A percentile compares a stretch with the other conserved stretches of the same genome.
Conservation (phyloP, 495 filamentous ascomycete species). For the Ramalina intermedia region DNA sequence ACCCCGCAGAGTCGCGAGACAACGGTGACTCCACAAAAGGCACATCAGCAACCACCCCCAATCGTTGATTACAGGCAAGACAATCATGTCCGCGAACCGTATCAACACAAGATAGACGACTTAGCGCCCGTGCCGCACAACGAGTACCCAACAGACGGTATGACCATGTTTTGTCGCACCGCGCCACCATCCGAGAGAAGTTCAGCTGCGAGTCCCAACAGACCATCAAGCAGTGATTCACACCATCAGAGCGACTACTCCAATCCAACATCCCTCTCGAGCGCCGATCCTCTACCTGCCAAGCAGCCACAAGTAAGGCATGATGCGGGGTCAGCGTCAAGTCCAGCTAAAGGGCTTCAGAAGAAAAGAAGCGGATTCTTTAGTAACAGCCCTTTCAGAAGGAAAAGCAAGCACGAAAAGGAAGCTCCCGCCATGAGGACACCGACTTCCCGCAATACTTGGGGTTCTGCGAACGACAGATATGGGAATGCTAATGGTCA, state of each 20-base stretch:
- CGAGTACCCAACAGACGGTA: slow-evolving; percentile 87
- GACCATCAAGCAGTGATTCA: slow-evolving; percentile 78
- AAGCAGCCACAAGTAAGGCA: slow-evolving; percentile 58
- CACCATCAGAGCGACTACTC: slow-evolving; percentile 66
- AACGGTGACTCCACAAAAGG: slow-evolving; percentile 40
- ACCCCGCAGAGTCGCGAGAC: slow-evolving; percentile 38
- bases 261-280: slow-evolving; percentile 81
- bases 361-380: slow-evolving; percentile 93
- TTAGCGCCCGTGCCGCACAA: slow-evolving; percentile 71
- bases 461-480: slow-evolving; percentile 23
- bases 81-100: slow-evolving; percentile 21
- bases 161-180: slow-evolving; percentile 95
- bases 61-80: slow-evolving; percentile 27
- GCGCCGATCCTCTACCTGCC: slow-evolving; percentile 52
- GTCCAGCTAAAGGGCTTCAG: slow-evolving; percentile 50
- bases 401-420: slow-evolving; percentile 81
- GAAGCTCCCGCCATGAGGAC: slow-evolving; percentile 27
- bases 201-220: slow-evolving; percentile 54
- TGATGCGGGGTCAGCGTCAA: slow-evolving; percentile 29
- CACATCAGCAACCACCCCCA: slow-evolving; percentile 30
- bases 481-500: slow-evolving; percentile 17
- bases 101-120: slow-evolving; percentile 45
- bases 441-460: slow-evolving; percentile 24
- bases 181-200: slow-evolving; percentile 75
- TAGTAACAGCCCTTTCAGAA: slow-evolving; percentile 84